Conservation (phyloP, 2,329 filamentous ascomycete genomes). For the Xylariaceae sp. region DNA sequence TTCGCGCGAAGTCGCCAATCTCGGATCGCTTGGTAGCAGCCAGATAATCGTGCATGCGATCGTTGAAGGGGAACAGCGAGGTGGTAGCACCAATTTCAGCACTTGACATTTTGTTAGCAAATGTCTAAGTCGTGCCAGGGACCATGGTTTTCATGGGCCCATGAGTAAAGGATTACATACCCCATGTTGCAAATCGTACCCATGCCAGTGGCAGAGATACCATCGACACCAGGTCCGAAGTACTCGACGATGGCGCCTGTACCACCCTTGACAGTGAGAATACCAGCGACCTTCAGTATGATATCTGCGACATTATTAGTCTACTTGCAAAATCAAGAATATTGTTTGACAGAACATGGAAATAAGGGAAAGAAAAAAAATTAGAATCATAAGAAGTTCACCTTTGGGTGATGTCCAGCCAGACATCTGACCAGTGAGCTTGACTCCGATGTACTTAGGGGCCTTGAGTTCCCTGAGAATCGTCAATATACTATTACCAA, state of each 20-base stretch:
- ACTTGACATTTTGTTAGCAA: slow-evolving; percentile 22
- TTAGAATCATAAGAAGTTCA: slow-evolving; percentile 29
- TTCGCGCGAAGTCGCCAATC: slow-evolving; percentile 85
- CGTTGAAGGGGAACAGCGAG: slow-evolving; percentile 95
- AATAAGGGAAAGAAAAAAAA: too few relatives aligned
- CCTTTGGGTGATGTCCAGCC: slow-evolving; percentile 95
- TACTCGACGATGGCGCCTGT: slow-evolving; percentile 89
- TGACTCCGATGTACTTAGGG: slow-evolving; percentile 94
- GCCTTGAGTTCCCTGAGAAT: slow-evolving; percentile 96
- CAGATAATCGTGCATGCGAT: slow-evolving; percentile 96
- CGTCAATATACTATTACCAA: too few relatives aligned
- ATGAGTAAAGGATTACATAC: background rate
- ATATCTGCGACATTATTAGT: slow-evolving; percentile 58
- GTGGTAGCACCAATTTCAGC: slow-evolving; percentile 82
- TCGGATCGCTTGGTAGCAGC: slow-evolving; percentile 81
- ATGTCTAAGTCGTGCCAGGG: background rate
- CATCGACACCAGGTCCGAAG: slow-evolving; percentile 64
- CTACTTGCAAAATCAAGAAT: too few relatives aligned
- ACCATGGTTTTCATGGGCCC: slow-evolving; percentile 14
- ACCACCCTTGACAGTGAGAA: slow-evolving; percentile 95
- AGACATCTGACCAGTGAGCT: slow-evolving; percentile 80
- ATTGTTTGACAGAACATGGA: too few relatives aligned
- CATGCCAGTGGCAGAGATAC: slow-evolving; percentile 79
- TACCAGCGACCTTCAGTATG: slow-evolving; percentile 94
- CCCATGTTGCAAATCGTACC: slow-evolving; percentile 72